These are phyloP conservation scores for Flaveria bidentis DNA, from an alignment of 129 eudicot species.

Conservation along the genomic window DNA sequence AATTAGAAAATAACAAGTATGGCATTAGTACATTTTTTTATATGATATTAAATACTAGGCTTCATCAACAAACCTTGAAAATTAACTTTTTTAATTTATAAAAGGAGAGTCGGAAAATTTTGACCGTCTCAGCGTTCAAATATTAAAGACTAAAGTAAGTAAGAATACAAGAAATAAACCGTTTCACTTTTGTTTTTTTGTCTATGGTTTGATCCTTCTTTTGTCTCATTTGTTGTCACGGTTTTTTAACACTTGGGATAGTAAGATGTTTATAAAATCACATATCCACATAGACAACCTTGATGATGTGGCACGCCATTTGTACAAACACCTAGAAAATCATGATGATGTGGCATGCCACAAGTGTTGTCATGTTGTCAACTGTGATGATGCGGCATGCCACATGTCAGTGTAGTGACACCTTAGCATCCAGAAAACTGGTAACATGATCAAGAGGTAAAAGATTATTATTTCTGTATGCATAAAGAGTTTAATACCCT, in stretches of 20 bases:
- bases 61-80: neutral
- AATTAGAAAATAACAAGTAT: too few species aligned
- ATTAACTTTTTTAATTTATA: neutral
- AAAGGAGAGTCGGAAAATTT: neutral
- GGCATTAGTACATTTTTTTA: too few species aligned
- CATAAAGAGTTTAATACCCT: too few species aligned
- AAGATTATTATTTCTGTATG: too few species aligned
- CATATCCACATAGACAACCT: too few species aligned
- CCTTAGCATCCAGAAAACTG: neutral
- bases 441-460: neutral
- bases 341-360: neutral
- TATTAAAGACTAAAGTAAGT: neutral
- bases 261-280: too few species aligned
- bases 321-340: neutral
- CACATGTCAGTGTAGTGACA: neutral
- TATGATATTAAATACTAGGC: too few species aligned
- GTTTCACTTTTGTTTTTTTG: neutral
- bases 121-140: neutral
- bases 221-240: neutral
- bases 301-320: neutral
- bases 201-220: neutral
- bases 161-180: neutral
- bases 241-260: neutral
- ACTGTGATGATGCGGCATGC: neutral
- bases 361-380: neutral